Percentiles rank a stretch among this genome's conserved stretches.
Evolutionary conservation across 140 eudicot genomes (phyloP).

Genomic region (Cichorium intybus): DNA sequence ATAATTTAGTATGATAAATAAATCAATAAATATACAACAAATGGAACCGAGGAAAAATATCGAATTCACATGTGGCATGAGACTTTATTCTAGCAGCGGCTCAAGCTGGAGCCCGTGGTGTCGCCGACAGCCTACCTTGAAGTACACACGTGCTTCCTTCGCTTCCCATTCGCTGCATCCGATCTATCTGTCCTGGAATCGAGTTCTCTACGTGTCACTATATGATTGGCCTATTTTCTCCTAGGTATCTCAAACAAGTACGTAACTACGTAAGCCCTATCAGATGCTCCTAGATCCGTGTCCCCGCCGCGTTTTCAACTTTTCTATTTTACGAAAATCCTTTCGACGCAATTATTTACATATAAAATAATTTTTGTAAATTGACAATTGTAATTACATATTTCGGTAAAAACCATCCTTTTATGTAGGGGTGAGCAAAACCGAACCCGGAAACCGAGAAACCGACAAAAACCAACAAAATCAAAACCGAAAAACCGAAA

Average conservation of each 20-base stretch:
- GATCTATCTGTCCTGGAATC: conserved; percentile 2
- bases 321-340: not conserved
- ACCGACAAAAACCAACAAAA: no score
- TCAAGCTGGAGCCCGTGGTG: conserved; percentile 6
- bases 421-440: no score
- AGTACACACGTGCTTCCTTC: conserved; percentile 36
- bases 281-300: conserved; percentile 14
- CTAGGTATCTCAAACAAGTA: conserved; percentile 24
- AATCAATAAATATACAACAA: not conserved
- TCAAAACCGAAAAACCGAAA: no score
- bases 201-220: conserved; percentile 12
- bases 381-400: not conserved
- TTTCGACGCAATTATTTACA: not conserved
- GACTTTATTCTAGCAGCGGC: not conserved
- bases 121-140: conserved; percentile 1
- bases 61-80: not conserved
- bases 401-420: not conserved
- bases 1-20: no score
- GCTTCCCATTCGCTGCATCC: conserved; percentile 51
- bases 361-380: no score
- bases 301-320: conserved; percentile 30
- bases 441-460: no score
- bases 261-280: conserved; percentile 39
- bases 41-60: not conserved
- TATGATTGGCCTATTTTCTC: not conserved